A percentile compares a stretch with the other conserved stretches of the same genome.
Evolutionary conservation across 2,329 filamentous ascomycete genomes (phyloP).

Genomic region (Bipolaris gigantea): DNA sequence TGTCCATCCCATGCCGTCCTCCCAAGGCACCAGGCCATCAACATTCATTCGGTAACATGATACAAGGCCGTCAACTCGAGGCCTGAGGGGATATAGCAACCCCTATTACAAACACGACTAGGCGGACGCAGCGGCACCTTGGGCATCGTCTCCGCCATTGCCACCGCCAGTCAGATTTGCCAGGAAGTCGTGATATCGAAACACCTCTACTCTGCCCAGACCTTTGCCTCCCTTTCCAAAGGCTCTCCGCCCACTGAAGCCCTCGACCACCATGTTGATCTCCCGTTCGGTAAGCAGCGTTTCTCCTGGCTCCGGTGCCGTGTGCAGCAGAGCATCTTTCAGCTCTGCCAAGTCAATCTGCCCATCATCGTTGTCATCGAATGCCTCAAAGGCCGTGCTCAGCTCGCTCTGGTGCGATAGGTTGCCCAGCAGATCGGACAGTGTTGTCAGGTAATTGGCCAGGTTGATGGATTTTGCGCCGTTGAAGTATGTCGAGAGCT

Average conservation of each 20-base stretch:
- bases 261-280: constrained; percentile 82
- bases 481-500: constrained; percentile 80
- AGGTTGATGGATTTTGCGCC: constrained; percentile 74
- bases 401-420: constrained; percentile 80
- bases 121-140: background rate
- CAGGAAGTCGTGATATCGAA: constrained; percentile 92
- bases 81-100: background rate
- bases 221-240: constrained; percentile 66
- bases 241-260: constrained; percentile 80
- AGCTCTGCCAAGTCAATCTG: constrained; percentile 85
- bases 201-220: constrained; percentile 75
- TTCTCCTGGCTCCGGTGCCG: constrained; percentile 65
- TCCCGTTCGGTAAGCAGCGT: constrained; percentile 54
- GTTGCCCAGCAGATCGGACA: constrained; percentile 72
- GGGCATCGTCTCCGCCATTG: constrained; percentile 27
- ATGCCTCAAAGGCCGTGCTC: constrained; percentile 86
- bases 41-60: background rate
- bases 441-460: constrained; percentile 79
- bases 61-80: background rate
- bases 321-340: constrained; percentile 79
- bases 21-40: background rate
- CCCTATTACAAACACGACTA: background rate
- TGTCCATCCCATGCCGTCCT: background rate
- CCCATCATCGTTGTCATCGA: constrained; percentile 93
- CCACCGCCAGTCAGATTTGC: constrained; percentile 50